phyloP scores from a whole-genome alignment of 495 filamentous ascomycete genomes.

The Rhypophila decipiens region DNA sequence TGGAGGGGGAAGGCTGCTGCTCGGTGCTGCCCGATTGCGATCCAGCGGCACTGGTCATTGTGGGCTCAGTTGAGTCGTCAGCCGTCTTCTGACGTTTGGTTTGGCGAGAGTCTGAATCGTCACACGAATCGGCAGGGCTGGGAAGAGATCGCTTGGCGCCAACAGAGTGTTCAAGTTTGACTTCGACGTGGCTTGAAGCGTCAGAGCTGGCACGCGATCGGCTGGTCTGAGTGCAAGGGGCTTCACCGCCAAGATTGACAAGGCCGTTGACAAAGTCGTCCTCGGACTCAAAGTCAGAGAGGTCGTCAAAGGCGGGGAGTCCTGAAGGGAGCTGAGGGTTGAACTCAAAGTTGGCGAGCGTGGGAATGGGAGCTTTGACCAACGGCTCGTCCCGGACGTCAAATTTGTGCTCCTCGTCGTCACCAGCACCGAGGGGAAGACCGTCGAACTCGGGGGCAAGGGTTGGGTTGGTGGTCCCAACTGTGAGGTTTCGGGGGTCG shows the following conservation, averaged over 20 bases:
- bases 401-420: slow-evolving; percentile 72
- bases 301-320: slow-evolving; percentile 77
- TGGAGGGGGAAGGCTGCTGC: slow-evolving; percentile 24
- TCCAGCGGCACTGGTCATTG: slow-evolving; percentile 41
- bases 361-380: slow-evolving; percentile 12
- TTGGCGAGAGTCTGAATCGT: slow-evolving; percentile 40
- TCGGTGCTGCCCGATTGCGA: slow-evolving; percentile 32
- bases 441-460: slow-evolving; percentile 59
- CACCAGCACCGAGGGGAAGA: slow-evolving; percentile 54
- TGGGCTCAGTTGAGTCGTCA: slow-evolving; percentile 36
- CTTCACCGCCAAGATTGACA: slow-evolving; percentile 57
- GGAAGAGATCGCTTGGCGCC: slow-evolving; percentile 54
- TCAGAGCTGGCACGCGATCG: slow-evolving; percentile 70
- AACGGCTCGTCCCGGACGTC: slow-evolving; percentile 56
- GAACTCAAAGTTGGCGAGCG: slow-evolving; percentile 50
- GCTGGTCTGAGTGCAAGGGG: slow-evolving; percentile 53
- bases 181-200: slow-evolving; percentile 58
- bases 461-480: slow-evolving; percentile 54
- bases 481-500: slow-evolving; percentile 86
- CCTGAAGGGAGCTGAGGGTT: slow-evolving; percentile 49
- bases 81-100: slow-evolving; percentile 63
- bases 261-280: slow-evolving; percentile 79
- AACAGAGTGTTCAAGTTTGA: slow-evolving; percentile 67
- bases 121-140: slow-evolving; percentile 40
- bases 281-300: slow-evolving; percentile 88